A percentile compares a stretch with the other conserved stretches of the same genome.
These are phyloP conservation scores for Yamadazyma endophytica DNA, from an alignment of 805 yeast genomes.

Conservation along the genomic window DNA sequence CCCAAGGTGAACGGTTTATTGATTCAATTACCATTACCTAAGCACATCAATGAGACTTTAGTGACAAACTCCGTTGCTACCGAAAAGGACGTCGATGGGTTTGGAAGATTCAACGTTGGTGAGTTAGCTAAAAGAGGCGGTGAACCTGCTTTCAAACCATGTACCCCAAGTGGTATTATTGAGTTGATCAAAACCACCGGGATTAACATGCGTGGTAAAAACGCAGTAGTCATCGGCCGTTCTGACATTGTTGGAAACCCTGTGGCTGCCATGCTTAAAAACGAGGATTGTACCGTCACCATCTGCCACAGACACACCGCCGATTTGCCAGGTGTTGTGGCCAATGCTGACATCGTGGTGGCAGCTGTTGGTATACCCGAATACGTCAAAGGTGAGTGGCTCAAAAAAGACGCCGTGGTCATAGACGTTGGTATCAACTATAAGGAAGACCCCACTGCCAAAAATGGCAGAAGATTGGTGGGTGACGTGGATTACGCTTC, in stretches of 20 bases:
- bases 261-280: constrained; percentile 75
- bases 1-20: constrained; percentile 78
- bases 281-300: constrained; percentile 84
- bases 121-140: constrained; percentile 88
- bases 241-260: constrained; percentile 97
- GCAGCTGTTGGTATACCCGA: constrained; percentile 89
- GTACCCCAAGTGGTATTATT: constrained; percentile 94
- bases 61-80: constrained; percentile 80
- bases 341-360: constrained; percentile 79
- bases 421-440: constrained; percentile 85
- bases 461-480: constrained; percentile 66
- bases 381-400: constrained; percentile 82
- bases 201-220: constrained; percentile 67
- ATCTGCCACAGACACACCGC: constrained; percentile 73
- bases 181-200: constrained; percentile 69
- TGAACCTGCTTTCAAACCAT: constrained; percentile 76
- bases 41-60: constrained; percentile 54
- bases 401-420: constrained; percentile 62
- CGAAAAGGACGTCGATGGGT: constrained; percentile 93
- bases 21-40: constrained; percentile 83
- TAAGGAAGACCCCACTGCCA: constrained; percentile 59
- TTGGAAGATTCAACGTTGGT: constrained; percentile 83
- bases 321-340: constrained; percentile 52
- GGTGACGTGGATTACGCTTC: constrained; percentile 73
- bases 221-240: constrained; percentile 90